These are phyloP conservation scores for Colletotrichum musae DNA, from an alignment of 2,329 filamentous ascomycete species.

Conservation along the genomic window DNA sequence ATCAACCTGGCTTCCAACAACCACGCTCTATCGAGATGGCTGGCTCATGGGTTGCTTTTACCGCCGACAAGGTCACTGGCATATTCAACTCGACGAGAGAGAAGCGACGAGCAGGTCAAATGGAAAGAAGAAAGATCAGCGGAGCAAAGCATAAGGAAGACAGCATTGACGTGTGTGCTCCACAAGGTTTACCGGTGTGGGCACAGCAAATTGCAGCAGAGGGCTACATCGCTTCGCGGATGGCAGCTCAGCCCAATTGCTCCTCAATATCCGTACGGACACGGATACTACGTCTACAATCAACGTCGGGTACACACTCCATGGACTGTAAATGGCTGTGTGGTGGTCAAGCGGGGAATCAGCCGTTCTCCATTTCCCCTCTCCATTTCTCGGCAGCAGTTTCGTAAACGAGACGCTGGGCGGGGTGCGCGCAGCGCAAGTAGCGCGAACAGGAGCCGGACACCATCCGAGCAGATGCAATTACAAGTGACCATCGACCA, in stretches of 20 bases:
- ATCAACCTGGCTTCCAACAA: not conserved
- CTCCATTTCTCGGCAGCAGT: constrained; percentile 14
- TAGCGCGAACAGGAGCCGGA: constrained; percentile 8
- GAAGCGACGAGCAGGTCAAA: not conserved
- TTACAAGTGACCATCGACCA: constrained; percentile 2
- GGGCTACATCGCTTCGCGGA: constrained; percentile 38
- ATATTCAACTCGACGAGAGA: not conserved
- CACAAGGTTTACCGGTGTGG: constrained; percentile 27
- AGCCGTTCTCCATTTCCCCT: constrained; percentile 22
- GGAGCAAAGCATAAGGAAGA: constrained; percentile 15
- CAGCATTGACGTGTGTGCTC: constrained; percentile 20
- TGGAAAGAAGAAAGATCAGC: constrained; percentile 25
- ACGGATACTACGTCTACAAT: constrained; percentile 7
- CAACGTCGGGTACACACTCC: too few relatives aligned
- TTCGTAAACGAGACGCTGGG: constrained; percentile 13
- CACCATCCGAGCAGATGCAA: not conserved
- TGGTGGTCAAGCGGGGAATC: constrained; percentile 21
- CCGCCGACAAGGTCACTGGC: not conserved
- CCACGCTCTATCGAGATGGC: too few relatives aligned
- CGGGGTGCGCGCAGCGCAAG: not conserved
- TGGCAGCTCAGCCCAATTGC: constrained; percentile 39
- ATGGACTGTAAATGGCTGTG: constrained; percentile 2
- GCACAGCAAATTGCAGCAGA: constrained; percentile 28
- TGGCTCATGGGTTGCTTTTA: not conserved
- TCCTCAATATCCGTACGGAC: constrained; percentile 19